phyloP scores from a whole-genome alignment of 768 basidiomycete genomes.

The Hemileccinum rubropunctum region DNA sequence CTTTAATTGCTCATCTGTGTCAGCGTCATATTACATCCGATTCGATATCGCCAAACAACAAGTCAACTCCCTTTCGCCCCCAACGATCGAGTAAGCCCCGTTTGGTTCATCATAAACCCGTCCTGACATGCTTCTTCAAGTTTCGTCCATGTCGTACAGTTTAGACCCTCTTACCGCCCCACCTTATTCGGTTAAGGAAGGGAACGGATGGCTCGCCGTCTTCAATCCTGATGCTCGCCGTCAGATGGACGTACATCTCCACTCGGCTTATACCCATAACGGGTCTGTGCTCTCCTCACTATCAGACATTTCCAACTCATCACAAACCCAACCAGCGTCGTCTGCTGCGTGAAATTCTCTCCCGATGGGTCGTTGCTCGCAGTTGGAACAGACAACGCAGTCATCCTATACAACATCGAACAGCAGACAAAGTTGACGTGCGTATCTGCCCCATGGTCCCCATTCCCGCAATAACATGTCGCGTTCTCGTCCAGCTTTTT shows the following conservation, averaged over 20 bases:
- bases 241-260: constrained; percentile 50
- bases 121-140: constrained; percentile 8
- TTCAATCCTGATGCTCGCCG: constrained; percentile 49
- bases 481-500: constrained; percentile 20
- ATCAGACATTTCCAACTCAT: constrained; percentile 8
- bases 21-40: too few species aligned
- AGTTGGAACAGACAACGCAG: constrained; percentile 31
- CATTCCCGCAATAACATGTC: background rate
- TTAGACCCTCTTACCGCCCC: constrained; percentile 30
- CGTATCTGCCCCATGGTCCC: background rate
- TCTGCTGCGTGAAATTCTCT: constrained; percentile 34
- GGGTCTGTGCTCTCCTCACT: constrained; percentile 50
- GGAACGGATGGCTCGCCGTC: constrained; percentile 50
- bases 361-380: constrained; percentile 31
- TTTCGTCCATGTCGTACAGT: constrained; percentile 19
- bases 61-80: too few species aligned
- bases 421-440: constrained; percentile 29
- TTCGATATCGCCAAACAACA: too few species aligned
- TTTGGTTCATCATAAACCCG: too few species aligned
- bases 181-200: constrained; percentile 40
- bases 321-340: constrained; percentile 18
- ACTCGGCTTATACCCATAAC: constrained; percentile 78
- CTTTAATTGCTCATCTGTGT: too few species aligned
- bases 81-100: too few species aligned
- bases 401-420: constrained; percentile 28